These are phyloP conservation scores for Pisolithus microcarpus DNA, from an alignment of 768 basidiomycete species.

Conservation along the genomic window DNA sequence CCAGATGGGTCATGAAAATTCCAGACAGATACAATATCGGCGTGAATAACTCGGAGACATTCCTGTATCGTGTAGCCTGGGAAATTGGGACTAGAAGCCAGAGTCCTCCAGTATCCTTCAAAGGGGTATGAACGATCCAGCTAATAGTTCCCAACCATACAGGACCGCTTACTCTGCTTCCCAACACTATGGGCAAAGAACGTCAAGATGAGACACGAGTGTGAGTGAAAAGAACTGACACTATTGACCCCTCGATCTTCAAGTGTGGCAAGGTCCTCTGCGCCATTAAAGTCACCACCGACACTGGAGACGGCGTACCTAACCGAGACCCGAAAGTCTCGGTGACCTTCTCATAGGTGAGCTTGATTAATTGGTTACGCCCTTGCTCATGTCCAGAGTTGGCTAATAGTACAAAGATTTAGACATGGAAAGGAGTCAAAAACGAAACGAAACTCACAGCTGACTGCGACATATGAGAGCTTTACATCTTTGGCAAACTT, in stretches of 20 bases:
- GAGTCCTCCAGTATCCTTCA: constrained; percentile 14
- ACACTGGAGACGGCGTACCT: not conserved
- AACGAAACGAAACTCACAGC: not conserved
- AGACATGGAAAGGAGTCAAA: not conserved
- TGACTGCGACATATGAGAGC: not conserved
- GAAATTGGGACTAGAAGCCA: constrained; percentile 12
- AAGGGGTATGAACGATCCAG: not conserved
- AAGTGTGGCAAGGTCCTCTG: not conserved
- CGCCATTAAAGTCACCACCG: not conserved
- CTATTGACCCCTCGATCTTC: constrained; percentile 2
- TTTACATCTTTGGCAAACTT: not conserved
- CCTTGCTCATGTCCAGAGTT: not conserved
- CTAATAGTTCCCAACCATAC: not conserved
- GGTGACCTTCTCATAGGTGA: constrained; percentile 1
- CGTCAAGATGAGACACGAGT: not conserved
- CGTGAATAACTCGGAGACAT: constrained; percentile 12
- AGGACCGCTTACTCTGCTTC: constrained; percentile 1
- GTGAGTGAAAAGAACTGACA: not conserved
- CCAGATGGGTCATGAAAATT: constrained; percentile 11
- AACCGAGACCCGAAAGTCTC: not conserved
- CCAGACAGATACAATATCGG: constrained; percentile 14
- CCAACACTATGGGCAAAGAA: not conserved
- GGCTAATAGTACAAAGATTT: not conserved
- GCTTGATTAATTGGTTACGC: not conserved
- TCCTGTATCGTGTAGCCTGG: not conserved